Percentiles rank a stretch among this genome's conserved stretches.
Evolutionary conservation across 148 eudicot genomes (phyloP).

Genomic region (Amaranthus palmeri): DNA sequence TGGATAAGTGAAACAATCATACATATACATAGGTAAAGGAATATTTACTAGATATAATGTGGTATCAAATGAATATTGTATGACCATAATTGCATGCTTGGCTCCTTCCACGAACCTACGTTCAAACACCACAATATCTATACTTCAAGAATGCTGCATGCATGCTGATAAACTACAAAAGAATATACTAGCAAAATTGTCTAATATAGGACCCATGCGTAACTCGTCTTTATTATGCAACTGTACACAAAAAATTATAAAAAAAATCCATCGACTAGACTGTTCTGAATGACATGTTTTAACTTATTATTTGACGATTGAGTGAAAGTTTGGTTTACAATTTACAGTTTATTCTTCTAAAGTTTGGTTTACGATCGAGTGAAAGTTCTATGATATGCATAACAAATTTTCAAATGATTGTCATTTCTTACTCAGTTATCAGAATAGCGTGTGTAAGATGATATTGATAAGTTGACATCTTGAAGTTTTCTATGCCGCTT

Average conservation of each 20-base stretch:
- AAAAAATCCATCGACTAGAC: too few relatives aligned
- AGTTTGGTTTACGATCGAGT: too few relatives aligned
- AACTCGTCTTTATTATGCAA: neutral
- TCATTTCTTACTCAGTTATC: too few relatives aligned
- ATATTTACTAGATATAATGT: neutral
- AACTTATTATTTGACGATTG: too few relatives aligned
- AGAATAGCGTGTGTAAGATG: too few relatives aligned
- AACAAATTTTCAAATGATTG: too few relatives aligned
- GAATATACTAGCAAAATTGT: neutral
- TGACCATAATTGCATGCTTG: constrained; percentile 2
- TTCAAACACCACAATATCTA: constrained; percentile 3
- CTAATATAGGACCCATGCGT: neutral
- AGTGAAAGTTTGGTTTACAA: too few relatives aligned
- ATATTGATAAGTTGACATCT: too few relatives aligned
- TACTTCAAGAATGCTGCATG: neutral
- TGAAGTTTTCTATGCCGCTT: too few relatives aligned
- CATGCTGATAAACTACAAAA: neutral
- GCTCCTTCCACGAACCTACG: constrained; percentile 19
- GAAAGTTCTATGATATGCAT: too few relatives aligned
- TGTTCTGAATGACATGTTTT: too few relatives aligned
- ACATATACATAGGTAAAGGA: constrained; percentile 10
- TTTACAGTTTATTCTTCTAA: too few relatives aligned
- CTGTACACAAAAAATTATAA: neutral
- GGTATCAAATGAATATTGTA: neutral
- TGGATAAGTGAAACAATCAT: neutral